Evolutionary conservation across 805 yeast genomes (phyloP), one percentile per base, ranked within the genome.

Genomic region (Candida pseudofarinosa): DNA sequence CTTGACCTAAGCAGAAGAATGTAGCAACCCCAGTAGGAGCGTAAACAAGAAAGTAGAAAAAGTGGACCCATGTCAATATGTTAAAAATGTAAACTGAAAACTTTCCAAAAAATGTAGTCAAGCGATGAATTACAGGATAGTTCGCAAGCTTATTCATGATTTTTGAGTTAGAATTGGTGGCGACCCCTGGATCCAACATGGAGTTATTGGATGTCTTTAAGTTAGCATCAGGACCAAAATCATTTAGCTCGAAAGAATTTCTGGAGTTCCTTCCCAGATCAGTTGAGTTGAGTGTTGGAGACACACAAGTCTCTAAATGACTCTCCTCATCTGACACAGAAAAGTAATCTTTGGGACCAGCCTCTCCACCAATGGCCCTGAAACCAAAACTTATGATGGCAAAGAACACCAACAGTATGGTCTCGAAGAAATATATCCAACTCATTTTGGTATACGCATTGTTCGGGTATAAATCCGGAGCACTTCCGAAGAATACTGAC

Each of bases 371-470:
- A 33, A 35, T 36, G 23, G 49, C 40, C 14, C 38, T 65, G 15
- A 75, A 63, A 2, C 79, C 73, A 8, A 69, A 61, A 38, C 70
- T 63, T 28, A 84, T 54, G 4, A 81, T 50, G 0, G 88, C 82
- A 14, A 79, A 56, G 10, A 69, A 46, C 55, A 75, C 77, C 50
- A 87, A 96, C 2, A 69, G 62, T 1, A 74, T 44, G 1, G 81
- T 61, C 8, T 80, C 60, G 39, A 82, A 57, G 8, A 83, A 62
- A 45, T 88, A 62, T 8, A 85, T 75, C 56, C 76, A 67, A 18
- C 85, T 74, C 79, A 86, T 80, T 53, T 73, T 76, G 12, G 77
- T 65, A 62, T 89, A 89, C 0, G 85, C 83, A 57, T 87, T 87
- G 33, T 75, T 71, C 1, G 96, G 96, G 59, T 88, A 91, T 53